Base-by-base conservation (phyloP, 345 rosid species). In the Trapa bicornis region DNA sequence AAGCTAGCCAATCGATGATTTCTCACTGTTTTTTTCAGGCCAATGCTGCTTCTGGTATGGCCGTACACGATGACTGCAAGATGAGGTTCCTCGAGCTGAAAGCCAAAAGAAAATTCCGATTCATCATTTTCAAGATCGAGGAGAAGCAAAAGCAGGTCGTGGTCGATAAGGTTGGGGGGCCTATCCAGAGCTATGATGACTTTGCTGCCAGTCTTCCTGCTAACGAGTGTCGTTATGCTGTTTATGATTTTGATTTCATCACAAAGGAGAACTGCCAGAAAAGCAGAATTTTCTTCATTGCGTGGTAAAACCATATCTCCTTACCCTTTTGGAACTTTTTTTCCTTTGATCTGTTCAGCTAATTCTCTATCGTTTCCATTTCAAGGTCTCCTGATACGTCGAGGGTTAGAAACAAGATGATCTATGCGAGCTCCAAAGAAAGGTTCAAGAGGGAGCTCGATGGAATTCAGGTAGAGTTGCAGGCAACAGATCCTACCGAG, bases 361-460 rank as follows among this genome's bases (percentile, higher is more conserved):
- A 4, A 47, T 33, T 33, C n/a, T 50, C 3, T n/a, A 3, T 22
- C 14, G 37, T 65, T 35, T 17, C 36, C 6, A 22, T 52, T 6
- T 47, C 58, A 67, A 77, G 80, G 80, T 77, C 68, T 32, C 80
- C 80, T 12, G 80, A 77, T 50, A 77, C 72, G 35, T 39, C 80
- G 37, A 73, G 72, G 72, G 80, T 77, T 36, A 58, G 80, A 68
- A 77, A 72, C 77, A 77, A 77, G 77, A 77, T 77, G 80, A 77
- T 77, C 47, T 77, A 77, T 47, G 80, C 80, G 45, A 77, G 77
- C 67, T 76, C 79, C 37, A 76, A 76, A 70, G 79, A 76, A 71
- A 73, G 79, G 35, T 76, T 76, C 69, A 76, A 76, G 72, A 73
- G 29, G 29, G 29, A 22, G 29, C 29, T 22, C 29, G 29, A 22